Evolutionary conservation across 73 alveolate species (phyloP), one percentile per base, ranked within the genome.

Genomic region (Halteria grandinella): DNA sequence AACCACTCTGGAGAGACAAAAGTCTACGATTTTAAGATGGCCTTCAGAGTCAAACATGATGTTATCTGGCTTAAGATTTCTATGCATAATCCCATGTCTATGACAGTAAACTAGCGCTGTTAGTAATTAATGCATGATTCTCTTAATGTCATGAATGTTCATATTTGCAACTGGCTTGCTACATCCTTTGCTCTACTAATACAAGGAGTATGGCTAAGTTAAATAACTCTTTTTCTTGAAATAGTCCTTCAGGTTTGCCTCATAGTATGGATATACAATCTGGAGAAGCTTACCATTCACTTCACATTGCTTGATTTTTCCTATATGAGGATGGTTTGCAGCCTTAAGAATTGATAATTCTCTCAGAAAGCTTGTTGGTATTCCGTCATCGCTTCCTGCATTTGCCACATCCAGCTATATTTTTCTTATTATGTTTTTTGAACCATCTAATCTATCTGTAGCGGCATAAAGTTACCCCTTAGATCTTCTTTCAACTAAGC

Each of bases 41-140:
- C 79, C 95, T 8, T 79, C 75, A 47, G 59, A 54, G 60, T 89
- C 58, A 28, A 95, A 37, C 86, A 96, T 74, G 47, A 97, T 91
- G 86, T 95, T 97, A 87, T 94, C 97, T 24, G 98, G 97, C 87
- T 97, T 95, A 63, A 97, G 50, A 73, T 97, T 94, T 53, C 99
- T 90, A 77, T 97, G 99, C 75, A 96, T 92, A 31, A 95, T 63
- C n/a, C 99, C 98, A 17, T 88, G 72, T 31, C 73, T 62, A 53
- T 90, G 97, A 28, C 72, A 50, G 79, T 69, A 79, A 17, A 49
- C 39, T 31, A 93, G 81, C 2, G 96, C 95, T 69, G 60, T 36
- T 4, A 87, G 28, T n/a, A 93, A 51, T 66, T 89, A 83, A 28
- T 34, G 45, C 70, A 66, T 49, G 60, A 59, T 69, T 17, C 69